Percentiles rank a stretch among this genome's conserved stretches.
These are phyloP conservation scores for Hydnum rufescens DNA, from an alignment of 768 basidiomycete genomes.

Conservation along the genomic window DNA sequence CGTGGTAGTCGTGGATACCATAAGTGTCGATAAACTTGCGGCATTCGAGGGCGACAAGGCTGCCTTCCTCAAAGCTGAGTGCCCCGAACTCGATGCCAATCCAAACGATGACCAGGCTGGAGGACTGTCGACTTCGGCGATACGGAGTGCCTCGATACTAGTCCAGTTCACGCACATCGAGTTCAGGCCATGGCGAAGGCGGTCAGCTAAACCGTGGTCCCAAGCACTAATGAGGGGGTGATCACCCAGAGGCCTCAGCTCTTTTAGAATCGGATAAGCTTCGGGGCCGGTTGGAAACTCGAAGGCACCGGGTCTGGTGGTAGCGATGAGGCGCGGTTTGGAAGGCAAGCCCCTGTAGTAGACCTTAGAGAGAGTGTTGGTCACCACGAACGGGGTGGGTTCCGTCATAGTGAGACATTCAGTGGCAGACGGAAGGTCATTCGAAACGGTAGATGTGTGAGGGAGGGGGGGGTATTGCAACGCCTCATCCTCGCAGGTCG, in stretches of 20 bases:
- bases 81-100: conserved; percentile 7
- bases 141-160: conserved; percentile 4
- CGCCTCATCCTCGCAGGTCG: no score
- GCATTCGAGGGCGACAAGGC: conserved; percentile 5
- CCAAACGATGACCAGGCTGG: conserved; percentile 7
- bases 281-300: conserved; percentile 6
- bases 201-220: conserved; percentile 5
- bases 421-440: no score
- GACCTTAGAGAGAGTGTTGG: no score
- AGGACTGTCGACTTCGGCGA: conserved; percentile 2
- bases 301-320: conserved; percentile 4
- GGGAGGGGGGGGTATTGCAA: no score
- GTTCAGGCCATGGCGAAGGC: conserved; percentile 3
- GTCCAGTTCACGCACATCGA: conserved; percentile 6
- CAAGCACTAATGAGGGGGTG: conserved; percentile 5
- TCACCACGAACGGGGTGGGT: no score
- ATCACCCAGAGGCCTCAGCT: conserved; percentile 3
- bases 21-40: neutral
- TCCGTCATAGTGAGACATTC: no score
- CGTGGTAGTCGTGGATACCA: conserved; percentile 7
- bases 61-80: conserved; percentile 7
- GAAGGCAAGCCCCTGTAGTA: conserved; percentile 7
- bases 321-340: conserved; percentile 5
- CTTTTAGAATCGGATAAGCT: conserved; percentile 6
- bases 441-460: no score